Evolutionary conservation across 768 basidiomycete genomes (phyloP).

Genomic region (Suillus tomentosus): DNA sequence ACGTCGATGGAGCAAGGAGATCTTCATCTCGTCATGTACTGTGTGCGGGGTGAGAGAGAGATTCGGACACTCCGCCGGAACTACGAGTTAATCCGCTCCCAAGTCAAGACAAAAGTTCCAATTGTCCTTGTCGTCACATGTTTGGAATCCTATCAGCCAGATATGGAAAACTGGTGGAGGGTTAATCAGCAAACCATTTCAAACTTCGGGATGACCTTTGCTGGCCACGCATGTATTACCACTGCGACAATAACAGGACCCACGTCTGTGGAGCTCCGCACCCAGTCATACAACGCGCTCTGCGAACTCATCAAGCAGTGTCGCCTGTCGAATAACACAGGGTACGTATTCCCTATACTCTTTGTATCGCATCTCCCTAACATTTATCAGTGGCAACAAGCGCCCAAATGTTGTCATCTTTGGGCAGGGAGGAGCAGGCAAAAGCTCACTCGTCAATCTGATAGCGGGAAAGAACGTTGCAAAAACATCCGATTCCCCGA

Average conservation of each 20-base stretch:
- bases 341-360: neutral
- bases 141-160: slow-evolving; percentile 30
- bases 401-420: slow-evolving; percentile 38
- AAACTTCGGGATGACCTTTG: neutral
- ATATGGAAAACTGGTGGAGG: slow-evolving; percentile 41
- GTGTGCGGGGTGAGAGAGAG: slow-evolving; percentile 40
- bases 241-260: slow-evolving; percentile 3
- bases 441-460: slow-evolving; percentile 34
- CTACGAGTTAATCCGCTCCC: slow-evolving; percentile 37
- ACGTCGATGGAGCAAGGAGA: slow-evolving; percentile 22
- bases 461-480: slow-evolving; percentile 29
- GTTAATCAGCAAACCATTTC: slow-evolving; percentile 26
- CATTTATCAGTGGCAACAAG: slow-evolving; percentile 13
- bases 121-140: slow-evolving; percentile 41
- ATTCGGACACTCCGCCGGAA: slow-evolving; percentile 37
- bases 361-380: neutral
- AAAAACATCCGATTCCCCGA: slow-evolving; percentile 19
- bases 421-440: slow-evolving; percentile 40
- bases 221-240: neutral
- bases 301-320: slow-evolving; percentile 40
- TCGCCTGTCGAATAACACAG: slow-evolving; percentile 22
- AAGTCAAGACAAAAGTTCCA: slow-evolving; percentile 38
- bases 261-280: slow-evolving; percentile 13
- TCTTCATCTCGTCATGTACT: slow-evolving; percentile 41
- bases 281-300: slow-evolving; percentile 38